Conservation (phyloP, 208 protist genomes). For the Tritrichomonas foetus region DNA sequence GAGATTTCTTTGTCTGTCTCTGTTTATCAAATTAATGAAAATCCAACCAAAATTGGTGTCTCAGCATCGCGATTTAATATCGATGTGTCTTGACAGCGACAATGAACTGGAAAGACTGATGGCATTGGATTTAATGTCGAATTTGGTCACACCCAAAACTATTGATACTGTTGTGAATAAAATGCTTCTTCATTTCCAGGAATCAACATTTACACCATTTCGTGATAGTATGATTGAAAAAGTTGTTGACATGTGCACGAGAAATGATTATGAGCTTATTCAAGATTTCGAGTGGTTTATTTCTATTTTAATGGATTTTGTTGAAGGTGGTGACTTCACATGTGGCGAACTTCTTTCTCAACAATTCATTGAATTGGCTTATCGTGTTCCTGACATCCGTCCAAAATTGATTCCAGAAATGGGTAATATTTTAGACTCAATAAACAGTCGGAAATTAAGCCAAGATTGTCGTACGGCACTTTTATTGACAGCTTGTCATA, state of each 20-base stretch:
- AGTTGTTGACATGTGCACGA: background rate
- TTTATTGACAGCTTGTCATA: background rate
- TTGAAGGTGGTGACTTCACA: background rate
- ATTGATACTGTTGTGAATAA: background rate
- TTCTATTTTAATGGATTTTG: slow-evolving; percentile 3
- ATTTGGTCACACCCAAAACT: background rate
- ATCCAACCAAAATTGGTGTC: background rate
- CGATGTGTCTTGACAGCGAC: background rate
- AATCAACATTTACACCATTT: background rate
- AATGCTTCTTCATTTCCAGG: background rate
- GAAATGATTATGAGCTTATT: background rate
- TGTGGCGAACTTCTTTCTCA: background rate
- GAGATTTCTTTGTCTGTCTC: background rate
- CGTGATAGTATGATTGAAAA: background rate
- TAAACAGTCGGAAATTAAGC: no score
- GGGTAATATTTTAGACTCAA: background rate
- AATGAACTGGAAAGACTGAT: background rate
- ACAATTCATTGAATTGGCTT: background rate
- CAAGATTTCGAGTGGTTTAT: slow-evolving; percentile 31
- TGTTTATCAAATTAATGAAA: background rate
- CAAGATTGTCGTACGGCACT: background rate
- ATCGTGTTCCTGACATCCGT: background rate
- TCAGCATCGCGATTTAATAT: background rate
- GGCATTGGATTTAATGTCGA: background rate
- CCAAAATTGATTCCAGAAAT: background rate